Conservation (phyloP, 2,329 filamentous ascomycete species). For the Fusarium decemcellulare region DNA sequence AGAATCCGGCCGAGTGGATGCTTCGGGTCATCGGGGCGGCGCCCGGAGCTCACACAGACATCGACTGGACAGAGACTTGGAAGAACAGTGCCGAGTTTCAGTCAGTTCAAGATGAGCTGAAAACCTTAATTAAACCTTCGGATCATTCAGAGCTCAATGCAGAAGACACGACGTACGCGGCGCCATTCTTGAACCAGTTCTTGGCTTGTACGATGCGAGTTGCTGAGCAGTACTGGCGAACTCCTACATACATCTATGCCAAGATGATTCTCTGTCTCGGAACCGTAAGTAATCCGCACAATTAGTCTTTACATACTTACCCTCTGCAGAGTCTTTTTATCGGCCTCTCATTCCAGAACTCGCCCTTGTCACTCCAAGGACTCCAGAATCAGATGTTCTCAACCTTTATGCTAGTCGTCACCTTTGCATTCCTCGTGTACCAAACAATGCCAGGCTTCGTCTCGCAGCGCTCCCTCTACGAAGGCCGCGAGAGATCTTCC, state of each 20-base stretch:
- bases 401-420: slow-evolving; percentile 2
- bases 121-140: neutral
- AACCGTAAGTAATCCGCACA: neutral
- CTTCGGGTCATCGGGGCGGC: neutral
- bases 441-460: slow-evolving; percentile 79
- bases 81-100: neutral
- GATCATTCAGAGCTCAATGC: neutral
- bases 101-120: neutral
- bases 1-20: slow-evolving; percentile 2
- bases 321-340: neutral
- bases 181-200: slow-evolving; percentile 64
- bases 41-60: neutral
- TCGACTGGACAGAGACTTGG: slow-evolving; percentile 1
- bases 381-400: slow-evolving; percentile 6
- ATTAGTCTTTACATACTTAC: neutral
- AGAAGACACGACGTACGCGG: neutral
- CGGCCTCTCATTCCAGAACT: slow-evolving; percentile 3
- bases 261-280: slow-evolving; percentile 5
- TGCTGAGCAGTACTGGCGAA: slow-evolving; percentile 46
- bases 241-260: slow-evolving; percentile 73
- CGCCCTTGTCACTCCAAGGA: neutral
- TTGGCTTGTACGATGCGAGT: slow-evolving; percentile 52
- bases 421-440: neutral
- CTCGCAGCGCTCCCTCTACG: slow-evolving; percentile 75
- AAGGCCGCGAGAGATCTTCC: slow-evolving; percentile 76